Conservation (phyloP, 78 protist species). For the Planoprotostelium fungivorum region DNA sequence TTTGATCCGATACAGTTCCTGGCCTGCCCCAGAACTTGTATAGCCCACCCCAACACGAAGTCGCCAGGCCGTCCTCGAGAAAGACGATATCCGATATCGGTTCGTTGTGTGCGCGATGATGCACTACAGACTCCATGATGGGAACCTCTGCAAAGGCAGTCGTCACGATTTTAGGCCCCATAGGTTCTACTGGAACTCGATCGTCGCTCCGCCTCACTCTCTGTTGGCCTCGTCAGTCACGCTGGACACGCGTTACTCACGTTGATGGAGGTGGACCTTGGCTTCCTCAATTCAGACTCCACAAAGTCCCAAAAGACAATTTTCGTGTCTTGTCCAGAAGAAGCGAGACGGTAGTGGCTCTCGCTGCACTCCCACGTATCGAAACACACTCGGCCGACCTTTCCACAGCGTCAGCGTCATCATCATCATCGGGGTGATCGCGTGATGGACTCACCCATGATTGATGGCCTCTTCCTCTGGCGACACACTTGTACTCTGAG, state of each 20-base stretch:
- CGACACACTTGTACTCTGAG: constrained; percentile 9
- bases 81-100: background rate
- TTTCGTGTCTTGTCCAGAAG: constrained; percentile 61
- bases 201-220: background rate
- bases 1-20: too few relatives aligned
- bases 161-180: background rate
- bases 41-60: background rate
- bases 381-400: background rate
- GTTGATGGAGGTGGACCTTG: background rate
- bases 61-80: background rate
- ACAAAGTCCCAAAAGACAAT: constrained; percentile 46
- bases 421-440: background rate
- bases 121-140: background rate
- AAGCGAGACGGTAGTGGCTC: constrained; percentile 19
- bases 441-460: constrained; percentile 54
- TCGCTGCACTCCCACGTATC: background rate
- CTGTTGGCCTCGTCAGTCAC: background rate
- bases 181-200: too few relatives aligned
- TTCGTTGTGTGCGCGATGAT: background rate
- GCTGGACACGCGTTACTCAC: background rate
- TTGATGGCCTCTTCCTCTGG: constrained; percentile 56
- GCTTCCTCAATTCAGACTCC: constrained; percentile 26
- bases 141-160: background rate
- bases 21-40: background rate
- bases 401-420: background rate